Base-by-base conservation (phyloP, 2,329 filamentous ascomycete genomes). In the Cordyceps fumosorosea region DNA sequence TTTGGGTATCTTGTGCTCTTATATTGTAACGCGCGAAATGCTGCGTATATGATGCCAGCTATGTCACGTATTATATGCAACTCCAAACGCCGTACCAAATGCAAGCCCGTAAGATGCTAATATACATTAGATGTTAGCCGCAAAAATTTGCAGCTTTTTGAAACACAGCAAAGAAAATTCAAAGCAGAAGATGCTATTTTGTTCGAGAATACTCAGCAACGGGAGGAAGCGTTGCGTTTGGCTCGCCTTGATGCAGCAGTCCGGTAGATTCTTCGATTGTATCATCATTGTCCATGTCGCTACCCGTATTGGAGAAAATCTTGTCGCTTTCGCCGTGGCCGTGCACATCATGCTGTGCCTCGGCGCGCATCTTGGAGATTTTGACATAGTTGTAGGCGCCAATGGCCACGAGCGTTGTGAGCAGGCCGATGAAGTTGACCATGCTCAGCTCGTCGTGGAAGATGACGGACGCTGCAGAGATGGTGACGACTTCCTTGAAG, bases 401-500 rank as follows among this genome's bases (percentile, higher is more conserved):
- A 66, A 99, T 99, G 66, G 91, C 93, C 48, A 82, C 79, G 67
- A 98, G 90, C 0, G 95, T 99, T 56, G 96, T 86, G n/a, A 96
- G 71, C 14, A 99, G 80, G 8, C 95, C 95, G 18, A 89, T 84
- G 11, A 97, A 79, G 73, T 99, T 99, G 78, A 99, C 85, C 0
- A 88, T 80, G 0, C 93, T 97, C 52, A 99, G 84, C 55, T 84
- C 85, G 72, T 99, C 95, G 69, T 95, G 84, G 78, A 97, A 99
- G 4, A 96, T 86, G 32, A 96, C 74, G 10, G 91, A 89, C 0
- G 93, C 93, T 0, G 91, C 92, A 47, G 86, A 88, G 70, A 99
- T 98, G 16, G 95, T 99, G 61, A 99, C 88, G 47, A 98, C 95
- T 77, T 99, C 95, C 74, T 99, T 99, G 81, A 99, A 98, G 65